These are phyloP conservation scores for Spergularia marina DNA, from an alignment of 148 eudicot species.

Conservation along the genomic window DNA sequence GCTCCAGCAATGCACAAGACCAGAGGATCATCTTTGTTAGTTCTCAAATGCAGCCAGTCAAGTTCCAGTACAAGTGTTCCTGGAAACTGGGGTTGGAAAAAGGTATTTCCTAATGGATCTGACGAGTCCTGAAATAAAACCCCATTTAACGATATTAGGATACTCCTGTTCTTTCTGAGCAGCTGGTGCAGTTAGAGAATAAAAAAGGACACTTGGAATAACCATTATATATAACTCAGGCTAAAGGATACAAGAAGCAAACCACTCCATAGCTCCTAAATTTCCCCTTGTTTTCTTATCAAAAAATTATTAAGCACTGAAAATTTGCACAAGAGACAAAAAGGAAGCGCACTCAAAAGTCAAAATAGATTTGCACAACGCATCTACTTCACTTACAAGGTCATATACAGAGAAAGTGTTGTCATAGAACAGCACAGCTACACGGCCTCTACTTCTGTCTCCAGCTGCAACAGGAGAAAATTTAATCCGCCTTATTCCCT, in stretches of 20 bases:
- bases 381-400: slow-evolving; percentile 58
- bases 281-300: slow-evolving; percentile 8
- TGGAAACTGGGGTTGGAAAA: slow-evolving; percentile 82
- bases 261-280: background rate
- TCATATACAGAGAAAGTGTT: slow-evolving; percentile 91
- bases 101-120: slow-evolving; percentile 91
- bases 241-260: background rate
- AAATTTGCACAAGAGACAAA: background rate
- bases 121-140: slow-evolving; percentile 69
- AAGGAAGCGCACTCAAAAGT: slow-evolving; percentile 1
- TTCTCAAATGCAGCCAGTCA: slow-evolving; percentile 90
- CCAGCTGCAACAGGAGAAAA: slow-evolving; percentile 95
- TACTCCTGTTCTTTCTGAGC: background rate
- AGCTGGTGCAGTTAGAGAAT: background rate
- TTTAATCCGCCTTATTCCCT: slow-evolving; percentile 92
- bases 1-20: slow-evolving; percentile 97
- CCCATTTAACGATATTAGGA: background rate
- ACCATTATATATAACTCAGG: background rate
- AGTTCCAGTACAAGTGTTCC: slow-evolving; percentile 97
- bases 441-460: slow-evolving; percentile 92
- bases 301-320: background rate
- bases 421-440: slow-evolving; percentile 89
- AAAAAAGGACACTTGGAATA: background rate
- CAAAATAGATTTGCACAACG: slow-evolving; percentile 1
- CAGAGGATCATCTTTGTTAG: slow-evolving; percentile 84